Evolutionary conservation across 2,329 filamentous ascomycete genomes (phyloP).

Genomic region (Aspergillus hiratsukae): DNA sequence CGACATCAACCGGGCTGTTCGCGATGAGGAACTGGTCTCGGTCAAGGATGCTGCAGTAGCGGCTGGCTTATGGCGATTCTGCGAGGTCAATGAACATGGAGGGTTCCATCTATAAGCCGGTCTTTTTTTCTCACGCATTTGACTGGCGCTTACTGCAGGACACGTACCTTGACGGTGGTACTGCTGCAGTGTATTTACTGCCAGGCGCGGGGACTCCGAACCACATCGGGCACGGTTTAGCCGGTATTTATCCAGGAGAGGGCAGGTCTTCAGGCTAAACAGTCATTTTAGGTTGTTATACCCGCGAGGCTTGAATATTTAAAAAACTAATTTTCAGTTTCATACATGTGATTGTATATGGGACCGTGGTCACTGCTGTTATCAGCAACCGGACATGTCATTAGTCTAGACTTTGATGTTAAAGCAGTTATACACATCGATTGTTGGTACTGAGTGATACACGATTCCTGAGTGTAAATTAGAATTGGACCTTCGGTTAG

Average conservation of each 20-base stretch:
- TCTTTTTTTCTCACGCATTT: neutral
- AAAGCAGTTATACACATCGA: neutral
- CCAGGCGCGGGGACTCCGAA: neutral
- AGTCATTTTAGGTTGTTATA: neutral
- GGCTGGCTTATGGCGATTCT: slow-evolving; percentile 74
- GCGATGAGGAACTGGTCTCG: slow-evolving; percentile 58
- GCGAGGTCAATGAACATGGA: slow-evolving; percentile 58
- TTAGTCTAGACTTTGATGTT: neutral
- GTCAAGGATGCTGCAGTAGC: slow-evolving; percentile 65
- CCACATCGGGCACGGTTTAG: neutral
- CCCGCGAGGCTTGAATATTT: neutral
- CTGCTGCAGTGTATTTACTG: neutral
- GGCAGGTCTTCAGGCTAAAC: neutral
- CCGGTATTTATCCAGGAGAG: neutral
- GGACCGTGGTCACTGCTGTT: neutral
- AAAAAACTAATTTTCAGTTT: neutral
- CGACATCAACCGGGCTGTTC: slow-evolving; percentile 73
- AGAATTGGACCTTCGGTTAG: neutral
- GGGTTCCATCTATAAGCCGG: slow-evolving; percentile 47
- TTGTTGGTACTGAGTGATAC: neutral
- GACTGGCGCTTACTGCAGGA: neutral
- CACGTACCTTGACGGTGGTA: neutral
- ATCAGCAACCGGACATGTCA: neutral
- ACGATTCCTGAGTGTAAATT: neutral
- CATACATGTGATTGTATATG: neutral